Conservation (phyloP, 805 yeast species). For the Cyberlindnera misumaiensis region DNA sequence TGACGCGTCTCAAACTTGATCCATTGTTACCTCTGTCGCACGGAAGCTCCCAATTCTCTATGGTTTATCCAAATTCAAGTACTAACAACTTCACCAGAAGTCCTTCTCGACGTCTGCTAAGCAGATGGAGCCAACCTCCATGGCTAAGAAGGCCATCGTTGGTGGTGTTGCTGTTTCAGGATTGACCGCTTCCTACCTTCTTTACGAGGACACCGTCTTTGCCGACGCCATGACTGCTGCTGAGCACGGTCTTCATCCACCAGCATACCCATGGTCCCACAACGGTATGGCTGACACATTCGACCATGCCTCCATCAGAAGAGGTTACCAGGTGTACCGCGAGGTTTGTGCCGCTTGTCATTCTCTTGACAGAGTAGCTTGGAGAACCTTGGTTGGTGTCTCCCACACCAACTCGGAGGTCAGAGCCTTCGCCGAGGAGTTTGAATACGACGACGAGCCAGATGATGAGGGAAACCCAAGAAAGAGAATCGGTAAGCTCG, state of each 20-base stretch:
- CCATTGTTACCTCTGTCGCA: too few relatives aligned
- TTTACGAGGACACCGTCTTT: slow-evolving; percentile 77
- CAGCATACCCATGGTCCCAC: slow-evolving; percentile 90
- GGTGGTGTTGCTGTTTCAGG: slow-evolving; percentile 70
- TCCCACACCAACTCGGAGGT: slow-evolving; percentile 89
- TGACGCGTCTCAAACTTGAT: too few relatives aligned
- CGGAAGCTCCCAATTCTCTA: too few relatives aligned
- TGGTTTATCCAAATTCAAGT: not conserved
- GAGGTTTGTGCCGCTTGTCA: slow-evolving; percentile 99
- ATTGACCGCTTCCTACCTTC: slow-evolving; percentile 69
- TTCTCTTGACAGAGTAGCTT: slow-evolving; percentile 92
- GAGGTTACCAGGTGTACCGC: slow-evolving; percentile 98
- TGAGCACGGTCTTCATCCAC: slow-evolving; percentile 97
- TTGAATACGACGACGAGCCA: slow-evolving; percentile 97
- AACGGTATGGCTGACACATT: slow-evolving; percentile 85
- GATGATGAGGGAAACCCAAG: slow-evolving; percentile 97
- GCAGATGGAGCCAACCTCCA: slow-evolving; percentile 26
- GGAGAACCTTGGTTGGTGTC: slow-evolving; percentile 98
- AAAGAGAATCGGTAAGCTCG: slow-evolving; percentile 96
- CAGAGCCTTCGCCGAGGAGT: slow-evolving; percentile 89
- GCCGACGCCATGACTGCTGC: slow-evolving; percentile 98
- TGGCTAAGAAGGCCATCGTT: slow-evolving; percentile 44
- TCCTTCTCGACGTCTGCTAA: slow-evolving; percentile 30
- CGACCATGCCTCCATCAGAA: slow-evolving; percentile 93
- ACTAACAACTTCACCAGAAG: slow-evolving; percentile 20